Base-by-base conservation (phyloP, 768 basidiomycete species). In the Trametes elegans region DNA sequence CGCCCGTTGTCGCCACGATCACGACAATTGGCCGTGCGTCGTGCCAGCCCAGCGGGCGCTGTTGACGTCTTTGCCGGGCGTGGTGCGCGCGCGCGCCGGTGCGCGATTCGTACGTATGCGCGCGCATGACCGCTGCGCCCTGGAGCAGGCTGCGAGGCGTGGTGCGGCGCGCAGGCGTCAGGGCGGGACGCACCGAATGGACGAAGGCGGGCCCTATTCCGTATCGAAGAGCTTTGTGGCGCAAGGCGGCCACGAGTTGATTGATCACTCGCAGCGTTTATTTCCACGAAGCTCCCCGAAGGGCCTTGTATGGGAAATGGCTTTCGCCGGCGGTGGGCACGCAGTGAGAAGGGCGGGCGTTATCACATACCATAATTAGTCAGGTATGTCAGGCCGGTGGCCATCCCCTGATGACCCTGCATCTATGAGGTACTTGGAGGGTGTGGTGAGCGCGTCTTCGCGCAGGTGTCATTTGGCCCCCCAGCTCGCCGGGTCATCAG, bases 351-450 rank as follows among this genome's bases (percentile, higher is more conserved):
- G 9, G 39, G 36, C 26, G 45, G 36, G 32, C 41, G 29, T 42
- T 46, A 46, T 46, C 51, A 41, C 27, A 28, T 46, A 28, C 57
- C 54, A 52, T 35, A 49, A 49, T 39, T 41, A 34, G 57, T 43
- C 47, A 59, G 48, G 57, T 47, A 38, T 48, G 52, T 39, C 47
- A 47, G 29, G 52, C 38, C 38, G 52, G 27, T 39, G 46, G 31
- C 46, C 41, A 53, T 49, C 42, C 51, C 52, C 21, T 59, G 57
- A 59, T 59, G 57, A 59, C 57, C 57, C 57, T 59, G 57, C 47
- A 59, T 42, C 36, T 48, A 59, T 59, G 57, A 59, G 57, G 57
- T 59, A 49, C 50, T 48, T 42, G 47, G 56, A 11, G 24, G 11
- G 13, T 48, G 47, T 40, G 53, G 53, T 42, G 55, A 38, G 55